Conservation (phyloP, 139 green algal species). For the Spirogloea muscicola region DNA sequence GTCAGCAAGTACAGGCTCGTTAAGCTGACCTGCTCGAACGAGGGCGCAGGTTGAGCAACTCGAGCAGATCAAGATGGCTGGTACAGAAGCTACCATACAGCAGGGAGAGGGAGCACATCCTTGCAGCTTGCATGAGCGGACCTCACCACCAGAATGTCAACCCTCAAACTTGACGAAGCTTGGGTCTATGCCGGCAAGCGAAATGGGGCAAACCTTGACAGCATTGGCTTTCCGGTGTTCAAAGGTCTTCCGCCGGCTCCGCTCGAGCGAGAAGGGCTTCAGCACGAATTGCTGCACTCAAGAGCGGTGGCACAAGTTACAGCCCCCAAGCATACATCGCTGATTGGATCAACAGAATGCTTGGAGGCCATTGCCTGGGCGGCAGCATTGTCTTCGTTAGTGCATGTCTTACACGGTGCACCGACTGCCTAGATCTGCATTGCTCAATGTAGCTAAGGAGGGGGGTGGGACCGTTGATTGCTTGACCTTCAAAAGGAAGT, state of each 20-base stretch:
- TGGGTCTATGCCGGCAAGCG: not conserved
- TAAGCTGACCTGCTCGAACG: not conserved
- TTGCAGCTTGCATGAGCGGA: not conserved
- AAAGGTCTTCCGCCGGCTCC: not conserved
- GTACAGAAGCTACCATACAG: too few relatives aligned
- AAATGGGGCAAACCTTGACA: not conserved
- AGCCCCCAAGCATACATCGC: too few relatives aligned
- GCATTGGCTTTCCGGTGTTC: slow-evolving; percentile 6
- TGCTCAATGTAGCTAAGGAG: too few relatives aligned
- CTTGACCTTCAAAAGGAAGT: slow-evolving; percentile 6
- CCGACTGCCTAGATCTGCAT: too few relatives aligned
- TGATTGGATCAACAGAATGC: too few relatives aligned
- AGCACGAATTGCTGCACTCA: not conserved
- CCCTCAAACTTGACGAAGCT: not conserved
- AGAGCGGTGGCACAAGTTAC: too few relatives aligned
- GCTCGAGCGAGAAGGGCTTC: slow-evolving; percentile 1
- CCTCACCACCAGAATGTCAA: not conserved
- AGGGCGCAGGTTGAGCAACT: not conserved
- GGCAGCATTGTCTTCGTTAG: not conserved
- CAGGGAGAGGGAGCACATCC: too few relatives aligned
- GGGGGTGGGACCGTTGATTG: not conserved
- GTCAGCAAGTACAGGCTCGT: too few relatives aligned
- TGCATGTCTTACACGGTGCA: too few relatives aligned
- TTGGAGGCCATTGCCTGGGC: not conserved
- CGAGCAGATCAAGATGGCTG: not conserved